Percentiles rank a stretch among this genome's conserved stretches.
These are phyloP conservation scores for Talinum fruticosum DNA, from an alignment of 148 eudicot genomes.

Conservation along the genomic window DNA sequence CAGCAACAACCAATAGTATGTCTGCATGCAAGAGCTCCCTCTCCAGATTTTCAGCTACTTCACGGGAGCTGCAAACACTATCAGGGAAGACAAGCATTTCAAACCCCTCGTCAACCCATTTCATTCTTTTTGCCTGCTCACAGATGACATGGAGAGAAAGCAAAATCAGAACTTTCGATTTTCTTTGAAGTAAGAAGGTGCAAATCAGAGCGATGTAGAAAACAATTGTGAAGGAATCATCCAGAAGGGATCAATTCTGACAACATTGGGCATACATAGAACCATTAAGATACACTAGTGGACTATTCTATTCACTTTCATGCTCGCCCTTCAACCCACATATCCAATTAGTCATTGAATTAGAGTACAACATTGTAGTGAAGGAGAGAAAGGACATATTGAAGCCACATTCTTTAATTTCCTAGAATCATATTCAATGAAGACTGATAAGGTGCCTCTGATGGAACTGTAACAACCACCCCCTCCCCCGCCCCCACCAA, in stretches of 20 bases:
- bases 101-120: conserved; percentile 80
- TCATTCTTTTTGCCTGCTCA: conserved; percentile 69
- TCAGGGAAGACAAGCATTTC: conserved; percentile 75
- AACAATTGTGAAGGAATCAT: neutral
- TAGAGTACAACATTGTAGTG: neutral
- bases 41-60: conserved; percentile 29
- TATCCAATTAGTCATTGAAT: neutral
- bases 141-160: neutral
- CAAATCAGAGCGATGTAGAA: neutral
- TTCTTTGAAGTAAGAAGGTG: conserved; percentile 3
- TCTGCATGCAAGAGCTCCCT: conserved; percentile 43
- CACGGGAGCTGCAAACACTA: conserved; percentile 24
- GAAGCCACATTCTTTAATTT: neutral
- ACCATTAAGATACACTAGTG: neutral
- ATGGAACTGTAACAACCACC: too few relatives aligned
- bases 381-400: neutral
- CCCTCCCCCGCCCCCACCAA: too few relatives aligned
- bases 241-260: neutral
- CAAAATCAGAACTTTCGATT: neutral
- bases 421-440: too few relatives aligned
- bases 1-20: conserved; percentile 67
- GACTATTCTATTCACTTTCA: neutral
- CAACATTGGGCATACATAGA: neutral
- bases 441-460: too few relatives aligned
- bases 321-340: neutral